Evolutionary conservation across 768 basidiomycete species (phyloP), one percentile per base, ranked within the genome.

Genomic region (Amanita molliuscula): DNA sequence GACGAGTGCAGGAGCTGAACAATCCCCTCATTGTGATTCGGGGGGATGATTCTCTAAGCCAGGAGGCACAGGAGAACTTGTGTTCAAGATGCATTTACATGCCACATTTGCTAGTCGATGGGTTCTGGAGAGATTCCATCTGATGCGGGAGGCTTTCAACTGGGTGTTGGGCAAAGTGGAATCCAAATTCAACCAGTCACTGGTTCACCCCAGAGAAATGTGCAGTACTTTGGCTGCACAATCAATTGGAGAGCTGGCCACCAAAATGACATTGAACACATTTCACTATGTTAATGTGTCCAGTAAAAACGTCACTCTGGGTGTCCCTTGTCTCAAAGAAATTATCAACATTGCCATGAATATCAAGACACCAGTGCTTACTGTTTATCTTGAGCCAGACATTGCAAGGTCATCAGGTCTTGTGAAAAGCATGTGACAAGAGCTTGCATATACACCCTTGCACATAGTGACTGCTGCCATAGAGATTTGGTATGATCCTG

Each of bases 211-310:
- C 0, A 93, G 95, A 40, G 96, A 98, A 68, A 99, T 99, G 96
- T 98, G 96, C 56, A 95, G 96, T 38, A 96, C 93, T 0, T 78
- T 98, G 18, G 87, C 95, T 33, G 96, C 96, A 0, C 96, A 99
- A 69, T 98, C 96, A 0, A 99, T 98, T 56, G 96, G 96, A 66
- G 96, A 98, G 72, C 96, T 96, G 0, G 96, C 96, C 3, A 99
- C 96, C 0, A 96, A 99, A 69, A 98, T 99, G 96, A 98, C 96
- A 5, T 68, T 99, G 52, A 99, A 99, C 66, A 98, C 95, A 0
- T 99, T 98, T 88, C 96, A 99, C 68, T 98, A 97, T 64, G 96
- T 96, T 53, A 96, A 96, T 84, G 96, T 99, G 21, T 95, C 96
- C n/a, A 92, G 88, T 61, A 98, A 98, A 71, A 97, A 96, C 68